Percentiles rank a stretch among this genome's conserved stretches.
Conservation (phyloP, 129 eudicot species). For the Apium graveolens region DNA sequence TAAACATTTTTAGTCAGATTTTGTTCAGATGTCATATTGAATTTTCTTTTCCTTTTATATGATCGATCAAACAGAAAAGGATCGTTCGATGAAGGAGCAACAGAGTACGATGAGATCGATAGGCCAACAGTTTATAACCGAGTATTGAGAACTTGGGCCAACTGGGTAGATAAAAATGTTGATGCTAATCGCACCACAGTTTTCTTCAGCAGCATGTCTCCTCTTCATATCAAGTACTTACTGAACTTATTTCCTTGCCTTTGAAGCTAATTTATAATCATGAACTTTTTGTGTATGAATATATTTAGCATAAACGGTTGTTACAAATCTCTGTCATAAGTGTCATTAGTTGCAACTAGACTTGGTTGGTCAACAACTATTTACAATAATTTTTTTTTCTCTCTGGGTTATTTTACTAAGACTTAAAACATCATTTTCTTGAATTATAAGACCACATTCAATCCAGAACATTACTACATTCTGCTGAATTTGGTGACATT, state of each 20-base stretch:
- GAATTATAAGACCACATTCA: background rate
- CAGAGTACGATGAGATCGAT: constrained; percentile 83
- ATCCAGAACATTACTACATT: background rate
- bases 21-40: background rate
- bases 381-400: background rate
- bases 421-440: background rate
- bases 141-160: constrained; percentile 86
- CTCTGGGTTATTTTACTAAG: background rate
- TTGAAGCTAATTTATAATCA: background rate
- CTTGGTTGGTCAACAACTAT: constrained; percentile 12
- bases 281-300: background rate
- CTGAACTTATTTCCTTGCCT: background rate
- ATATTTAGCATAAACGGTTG: background rate
- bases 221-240: constrained; percentile 84
- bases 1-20: background rate
- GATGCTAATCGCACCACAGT: constrained; percentile 60
- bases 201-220: constrained; percentile 98
- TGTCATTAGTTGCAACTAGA: background rate
- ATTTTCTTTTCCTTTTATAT: background rate
- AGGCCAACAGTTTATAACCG: constrained; percentile 64
- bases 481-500: background rate
- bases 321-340: constrained; percentile 4
- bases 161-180: constrained; percentile 68
- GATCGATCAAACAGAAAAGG: constrained; percentile 51
- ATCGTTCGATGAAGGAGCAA: constrained; percentile 76